Base-by-base conservation (phyloP, 1,284 basidiomycete genomes). In the Crepidotus sp. region DNA sequence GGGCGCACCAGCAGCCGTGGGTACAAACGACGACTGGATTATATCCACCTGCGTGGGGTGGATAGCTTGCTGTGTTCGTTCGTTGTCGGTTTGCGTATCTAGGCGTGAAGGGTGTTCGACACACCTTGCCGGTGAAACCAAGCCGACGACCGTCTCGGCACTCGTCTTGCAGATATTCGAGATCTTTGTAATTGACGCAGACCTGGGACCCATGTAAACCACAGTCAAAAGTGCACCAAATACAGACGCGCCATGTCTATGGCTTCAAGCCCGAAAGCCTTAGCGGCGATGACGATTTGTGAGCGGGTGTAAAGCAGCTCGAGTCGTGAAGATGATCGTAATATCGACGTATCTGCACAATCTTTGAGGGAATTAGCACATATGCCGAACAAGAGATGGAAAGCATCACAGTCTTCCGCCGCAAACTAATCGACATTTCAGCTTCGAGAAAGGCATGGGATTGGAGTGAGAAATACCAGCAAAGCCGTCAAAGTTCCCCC, bases 281-380 rank as follows among this genome's bases (percentile, higher is more conserved):
- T 92, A 9, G 94, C 91, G 0, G 82, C 77, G 18, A 87, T 77
- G 7, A 85, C 88, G 44, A 96, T 77, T 47, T 83, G 75, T 0
- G 89, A 89, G n/a, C 94, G 79, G 3, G 91, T 84, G 55, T 80
- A 91, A 5, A 94, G 73, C 15, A 98, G 67, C 57, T 95, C 91
- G 38, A 69, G 68, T 15, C 87, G 76, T 7, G 78, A 76, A 1
- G 69, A 59, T 1, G 91, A 87, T n/a, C 94, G 80, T 25, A 83
- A 71, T 48, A 97, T 82, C 1, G 80, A 81, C 0, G 92, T 90
- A 55, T 91, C 82, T 0, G 93, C 92, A 58, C 94, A 87, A 56
- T 81, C 83, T 86, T 21, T 22, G 19, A 55, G n/a, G 7, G 13
- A 26, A 45, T 49, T 24, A 42, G 46, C 19, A 38, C 3, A 21